Evolutionary conservation across 1,139 yeast genomes (phyloP).

Genomic region (Debaryomycetaceae sp.): DNA sequence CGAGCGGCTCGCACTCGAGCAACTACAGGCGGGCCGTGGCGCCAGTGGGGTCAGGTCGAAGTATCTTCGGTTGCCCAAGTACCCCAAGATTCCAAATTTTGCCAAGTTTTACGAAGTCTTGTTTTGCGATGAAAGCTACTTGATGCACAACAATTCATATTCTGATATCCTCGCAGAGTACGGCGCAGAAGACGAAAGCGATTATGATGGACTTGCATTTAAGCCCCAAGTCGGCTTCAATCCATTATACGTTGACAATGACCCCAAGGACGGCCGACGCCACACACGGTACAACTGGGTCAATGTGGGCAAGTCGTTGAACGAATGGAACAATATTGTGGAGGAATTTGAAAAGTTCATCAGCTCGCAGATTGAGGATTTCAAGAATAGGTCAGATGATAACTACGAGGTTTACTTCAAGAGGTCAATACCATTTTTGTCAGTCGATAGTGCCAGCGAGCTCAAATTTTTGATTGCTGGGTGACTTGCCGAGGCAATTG

Average conservation of each 20-base stretch:
- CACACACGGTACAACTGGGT: conserved; percentile 12
- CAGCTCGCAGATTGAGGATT: conserved; percentile 22
- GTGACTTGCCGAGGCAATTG: too few relatives aligned
- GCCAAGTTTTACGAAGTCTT: conserved; percentile 28
- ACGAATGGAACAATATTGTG: conserved; percentile 58
- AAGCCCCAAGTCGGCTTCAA: conserved; percentile 4
- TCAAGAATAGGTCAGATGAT: conserved; percentile 6
- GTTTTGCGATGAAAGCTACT: conserved; percentile 27
- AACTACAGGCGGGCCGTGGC: conserved; percentile 9
- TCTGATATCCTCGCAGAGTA: conserved; percentile 10
- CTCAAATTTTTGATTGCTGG: conserved; percentile 38
- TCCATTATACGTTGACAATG: conserved; percentile 4
- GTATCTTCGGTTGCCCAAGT: conserved; percentile 14
- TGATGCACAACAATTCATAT: conserved; percentile 4
- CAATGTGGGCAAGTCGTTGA: conserved; percentile 58
- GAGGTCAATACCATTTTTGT: conserved; percentile 37
- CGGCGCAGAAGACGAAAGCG: conserved; percentile 22
- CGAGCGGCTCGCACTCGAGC: conserved; percentile 19
- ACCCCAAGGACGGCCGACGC: conserved; percentile 4
- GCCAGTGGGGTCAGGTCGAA: conserved; percentile 13
- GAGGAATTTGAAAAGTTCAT: conserved; percentile 58
- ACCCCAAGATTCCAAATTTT: conserved; percentile 32
- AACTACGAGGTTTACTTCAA: conserved; percentile 26
- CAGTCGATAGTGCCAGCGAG: conserved; percentile 37
- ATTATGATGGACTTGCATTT: conserved; percentile 10